Conservation (phyloP, 1,284 basidiomycete genomes). For the Clitocybe nebularis region DNA sequence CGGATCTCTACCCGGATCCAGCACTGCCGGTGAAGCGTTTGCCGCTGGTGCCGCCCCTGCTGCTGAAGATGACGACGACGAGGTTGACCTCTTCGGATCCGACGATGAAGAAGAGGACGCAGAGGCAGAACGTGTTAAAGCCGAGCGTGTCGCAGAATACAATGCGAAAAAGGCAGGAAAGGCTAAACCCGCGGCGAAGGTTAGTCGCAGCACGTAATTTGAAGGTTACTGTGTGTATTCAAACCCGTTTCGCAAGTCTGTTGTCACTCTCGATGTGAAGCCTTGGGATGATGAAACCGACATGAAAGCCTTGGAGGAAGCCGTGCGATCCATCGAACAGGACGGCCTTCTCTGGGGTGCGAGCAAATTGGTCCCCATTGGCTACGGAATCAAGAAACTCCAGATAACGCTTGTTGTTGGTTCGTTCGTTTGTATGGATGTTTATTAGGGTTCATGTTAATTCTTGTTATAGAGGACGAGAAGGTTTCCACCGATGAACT, state of each 20-base stretch:
- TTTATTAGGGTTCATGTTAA: conserved; percentile 5
- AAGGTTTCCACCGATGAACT: conserved; percentile 94
- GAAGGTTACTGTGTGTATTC: too few species aligned
- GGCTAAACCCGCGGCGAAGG: conserved; percentile 87
- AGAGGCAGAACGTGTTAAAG: conserved; percentile 93
- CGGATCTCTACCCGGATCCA: conserved; percentile 78
- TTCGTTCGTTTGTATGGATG: conserved; percentile 38
- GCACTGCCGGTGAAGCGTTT: conserved; percentile 77
- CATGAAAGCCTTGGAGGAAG: conserved; percentile 82
- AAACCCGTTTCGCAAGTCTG: conserved; percentile 52
- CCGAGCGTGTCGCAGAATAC: conserved; percentile 93
- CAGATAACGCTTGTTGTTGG: conserved; percentile 96
- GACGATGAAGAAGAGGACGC: conserved; percentile 90
- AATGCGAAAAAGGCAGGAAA: conserved; percentile 92
- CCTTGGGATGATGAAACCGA: conserved; percentile 99
- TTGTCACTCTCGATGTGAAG: conserved; percentile 96
- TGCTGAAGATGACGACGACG: conserved; percentile 58
- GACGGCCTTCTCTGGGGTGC: conserved; percentile 95
- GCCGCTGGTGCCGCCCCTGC: conserved; percentile 43
- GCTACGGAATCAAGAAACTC: conserved; percentile 71
- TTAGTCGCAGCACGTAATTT: conserved; percentile 25
- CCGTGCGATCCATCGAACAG: conserved; percentile 84
- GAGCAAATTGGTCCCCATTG: conserved; percentile 89
- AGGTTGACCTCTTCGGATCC: conserved; percentile 93
- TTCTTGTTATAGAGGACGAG: conserved; percentile 75